These are phyloP conservation scores for Nissolia schottii DNA, from an alignment of 306 rosid species.

Conservation along the genomic window DNA sequence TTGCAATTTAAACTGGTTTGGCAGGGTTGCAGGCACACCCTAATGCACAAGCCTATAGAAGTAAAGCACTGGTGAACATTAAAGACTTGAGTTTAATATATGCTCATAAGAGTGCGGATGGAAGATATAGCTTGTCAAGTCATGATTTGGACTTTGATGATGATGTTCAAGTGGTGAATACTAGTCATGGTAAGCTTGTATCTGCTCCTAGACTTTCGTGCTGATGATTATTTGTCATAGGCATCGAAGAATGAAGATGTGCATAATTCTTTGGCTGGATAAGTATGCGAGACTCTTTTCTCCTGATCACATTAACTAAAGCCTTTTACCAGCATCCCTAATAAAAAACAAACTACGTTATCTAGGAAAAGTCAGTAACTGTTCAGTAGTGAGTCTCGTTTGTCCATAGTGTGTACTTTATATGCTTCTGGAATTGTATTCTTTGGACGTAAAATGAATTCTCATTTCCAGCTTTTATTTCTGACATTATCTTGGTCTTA, in stretches of 20 bases:
- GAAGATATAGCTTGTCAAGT: constrained; percentile 64
- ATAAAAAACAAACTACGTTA: too few relatives aligned
- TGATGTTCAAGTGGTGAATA: constrained; percentile 37
- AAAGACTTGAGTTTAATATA: constrained; percentile 49
- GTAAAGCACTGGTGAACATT: constrained; percentile 35
- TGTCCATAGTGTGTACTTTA: neutral
- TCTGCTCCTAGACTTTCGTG: neutral
- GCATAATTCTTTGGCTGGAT: neutral
- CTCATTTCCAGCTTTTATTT: neutral
- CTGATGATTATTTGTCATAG: neutral
- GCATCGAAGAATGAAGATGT: neutral
- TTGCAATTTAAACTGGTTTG: constrained; percentile 12
- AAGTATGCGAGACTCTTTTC: neutral
- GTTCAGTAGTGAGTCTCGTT: neutral
- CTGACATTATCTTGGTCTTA: neutral
- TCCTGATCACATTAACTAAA: too few relatives aligned
- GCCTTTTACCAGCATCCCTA: too few relatives aligned
- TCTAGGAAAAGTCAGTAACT: neutral
- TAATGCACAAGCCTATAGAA: constrained; percentile 41
- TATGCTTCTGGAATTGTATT: neutral
- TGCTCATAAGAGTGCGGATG: constrained; percentile 57
- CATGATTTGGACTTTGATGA: constrained; percentile 53
- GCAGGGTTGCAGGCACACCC: constrained; percentile 45
- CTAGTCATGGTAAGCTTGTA: constrained; percentile 43
- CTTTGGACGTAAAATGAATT: neutral